A percentile compares a stretch with the other conserved stretches of the same genome.
Evolutionary conservation across 371 early-diverging fungal genomes (phyloP).

Genomic region (Zychaea mexicana): DNA sequence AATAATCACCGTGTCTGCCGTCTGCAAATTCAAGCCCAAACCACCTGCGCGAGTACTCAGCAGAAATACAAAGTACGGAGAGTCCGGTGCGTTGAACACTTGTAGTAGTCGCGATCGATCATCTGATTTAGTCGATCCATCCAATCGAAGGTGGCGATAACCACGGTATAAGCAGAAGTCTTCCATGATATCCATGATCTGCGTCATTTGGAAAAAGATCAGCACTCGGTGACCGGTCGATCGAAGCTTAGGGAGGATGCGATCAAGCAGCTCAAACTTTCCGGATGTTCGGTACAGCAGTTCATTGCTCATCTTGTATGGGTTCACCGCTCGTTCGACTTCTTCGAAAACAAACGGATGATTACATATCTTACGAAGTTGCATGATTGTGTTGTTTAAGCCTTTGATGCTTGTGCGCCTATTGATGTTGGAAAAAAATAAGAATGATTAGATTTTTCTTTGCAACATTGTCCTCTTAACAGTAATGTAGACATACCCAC

Average conservation of each 20-base stretch:
- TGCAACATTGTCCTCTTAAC: too few relatives aligned
- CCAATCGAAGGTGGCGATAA: constrained; percentile 87
- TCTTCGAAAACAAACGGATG: constrained; percentile 99
- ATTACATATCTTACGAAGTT: constrained; percentile 98
- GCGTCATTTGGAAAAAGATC: constrained; percentile 99
- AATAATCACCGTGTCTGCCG: constrained; percentile 99
- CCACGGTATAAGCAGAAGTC: constrained; percentile 86
- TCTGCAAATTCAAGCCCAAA: constrained; percentile 97
- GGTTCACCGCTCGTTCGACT: constrained; percentile 84
- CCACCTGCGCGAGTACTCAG: constrained; percentile 99
- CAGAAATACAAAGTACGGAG: constrained; percentile 92
- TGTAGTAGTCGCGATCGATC: constrained; percentile 85
- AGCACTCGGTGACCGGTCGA: constrained; percentile 90
- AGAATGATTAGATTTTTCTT: neutral
- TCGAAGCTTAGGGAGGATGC: constrained; percentile 91
- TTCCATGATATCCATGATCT: constrained; percentile 96
- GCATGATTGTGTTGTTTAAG: constrained; percentile 97
- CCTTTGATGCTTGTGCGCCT: constrained; percentile 72
- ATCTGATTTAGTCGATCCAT: constrained; percentile 95
- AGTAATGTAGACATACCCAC: constrained; percentile 39
- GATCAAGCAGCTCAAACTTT: constrained; percentile 98
- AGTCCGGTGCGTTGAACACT: constrained; percentile 80
- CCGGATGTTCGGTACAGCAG: constrained; percentile 83
- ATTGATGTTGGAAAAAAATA: neutral
- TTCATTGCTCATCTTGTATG: constrained; percentile 55